Percentiles rank a stretch among this genome's conserved stretches.
These are phyloP conservation scores for Nitzschia inconspicua DNA, from an alignment of 108 stramenopile genomes.

Conservation along the genomic window DNA sequence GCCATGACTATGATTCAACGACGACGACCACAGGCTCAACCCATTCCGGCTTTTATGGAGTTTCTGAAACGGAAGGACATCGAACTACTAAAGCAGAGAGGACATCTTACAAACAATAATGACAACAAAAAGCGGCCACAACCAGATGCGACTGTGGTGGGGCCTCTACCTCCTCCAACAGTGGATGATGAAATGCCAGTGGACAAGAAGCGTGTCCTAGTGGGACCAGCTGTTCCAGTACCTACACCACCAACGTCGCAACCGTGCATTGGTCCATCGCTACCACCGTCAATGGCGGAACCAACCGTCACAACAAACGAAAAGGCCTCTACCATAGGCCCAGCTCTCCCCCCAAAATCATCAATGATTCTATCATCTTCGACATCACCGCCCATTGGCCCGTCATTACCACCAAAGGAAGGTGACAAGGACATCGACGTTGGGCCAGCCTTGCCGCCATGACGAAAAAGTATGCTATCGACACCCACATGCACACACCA, in stretches of 20 bases:
- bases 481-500: too few relatives aligned
- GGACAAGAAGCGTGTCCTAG: neutral
- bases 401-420: neutral
- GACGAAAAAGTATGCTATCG: neutral
- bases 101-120: neutral
- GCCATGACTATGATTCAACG: constrained; percentile 46
- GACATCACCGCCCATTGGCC: neutral
- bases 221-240: neutral
- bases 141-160: neutral
- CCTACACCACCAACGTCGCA: neutral
- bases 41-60: constrained; percentile 64
- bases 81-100: neutral
- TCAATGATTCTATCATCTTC: neutral
- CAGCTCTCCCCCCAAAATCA: neutral
- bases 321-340: neutral
- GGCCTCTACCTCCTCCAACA: neutral
- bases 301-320: neutral
- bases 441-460: neutral
- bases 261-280: constrained; percentile 1
- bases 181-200: neutral
- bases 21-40: constrained; percentile 54
- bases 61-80: constrained; percentile 45
- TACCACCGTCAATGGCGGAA: neutral
- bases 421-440: neutral
- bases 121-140: constrained; percentile 1